Conservation (phyloP, 2,329 filamentous ascomycete species). For the Stylonectria norvegica region DNA sequence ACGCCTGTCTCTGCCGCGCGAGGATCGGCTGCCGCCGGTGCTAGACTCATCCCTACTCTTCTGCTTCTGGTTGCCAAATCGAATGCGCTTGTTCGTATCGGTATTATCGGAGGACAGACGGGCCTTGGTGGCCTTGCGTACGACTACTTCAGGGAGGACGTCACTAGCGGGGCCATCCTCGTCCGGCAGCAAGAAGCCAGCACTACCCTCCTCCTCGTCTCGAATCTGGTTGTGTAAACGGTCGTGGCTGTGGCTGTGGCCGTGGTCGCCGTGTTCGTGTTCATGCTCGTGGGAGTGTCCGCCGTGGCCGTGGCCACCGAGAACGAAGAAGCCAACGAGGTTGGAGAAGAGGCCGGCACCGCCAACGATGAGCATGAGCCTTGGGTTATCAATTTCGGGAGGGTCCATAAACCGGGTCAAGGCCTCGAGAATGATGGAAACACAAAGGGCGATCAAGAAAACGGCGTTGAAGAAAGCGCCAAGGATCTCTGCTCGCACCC, state of each 20-base stretch:
- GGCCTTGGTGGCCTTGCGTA: conserved; percentile 45
- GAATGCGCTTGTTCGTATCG: conserved; percentile 39
- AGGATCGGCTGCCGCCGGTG: conserved; percentile 28
- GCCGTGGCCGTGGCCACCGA: conserved; percentile 81
- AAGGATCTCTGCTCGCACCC: conserved; percentile 94
- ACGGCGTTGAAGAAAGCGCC: conserved; percentile 97
- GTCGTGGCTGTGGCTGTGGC: conserved; percentile 35
- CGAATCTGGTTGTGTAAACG: conserved; percentile 34
- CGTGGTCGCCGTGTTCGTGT: conserved; percentile 49
- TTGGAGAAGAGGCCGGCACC: conserved; percentile 84
- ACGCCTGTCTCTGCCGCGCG: conserved; percentile 43
- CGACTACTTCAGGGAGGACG: conserved; percentile 58
- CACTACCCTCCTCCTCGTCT: conserved; percentile 52
- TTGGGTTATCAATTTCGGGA: conserved; percentile 79
- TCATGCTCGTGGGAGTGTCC: conserved; percentile 63
- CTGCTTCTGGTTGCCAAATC: conserved; percentile 35
- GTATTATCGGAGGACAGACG: conserved; percentile 28
- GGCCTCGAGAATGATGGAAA: conserved; percentile 95
- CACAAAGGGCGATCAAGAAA: conserved; percentile 91
- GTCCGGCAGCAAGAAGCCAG: conserved; percentile 49
- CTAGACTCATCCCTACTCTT: conserved; percentile 26
- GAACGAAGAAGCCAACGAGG: conserved; percentile 80
- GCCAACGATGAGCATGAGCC: conserved; percentile 86
- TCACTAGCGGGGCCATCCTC: conserved; percentile 58
- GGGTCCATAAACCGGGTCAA: conserved; percentile 89